Conservation (phyloP, 352 stramenopile genomes). For the Pythium diclinum region DNA sequence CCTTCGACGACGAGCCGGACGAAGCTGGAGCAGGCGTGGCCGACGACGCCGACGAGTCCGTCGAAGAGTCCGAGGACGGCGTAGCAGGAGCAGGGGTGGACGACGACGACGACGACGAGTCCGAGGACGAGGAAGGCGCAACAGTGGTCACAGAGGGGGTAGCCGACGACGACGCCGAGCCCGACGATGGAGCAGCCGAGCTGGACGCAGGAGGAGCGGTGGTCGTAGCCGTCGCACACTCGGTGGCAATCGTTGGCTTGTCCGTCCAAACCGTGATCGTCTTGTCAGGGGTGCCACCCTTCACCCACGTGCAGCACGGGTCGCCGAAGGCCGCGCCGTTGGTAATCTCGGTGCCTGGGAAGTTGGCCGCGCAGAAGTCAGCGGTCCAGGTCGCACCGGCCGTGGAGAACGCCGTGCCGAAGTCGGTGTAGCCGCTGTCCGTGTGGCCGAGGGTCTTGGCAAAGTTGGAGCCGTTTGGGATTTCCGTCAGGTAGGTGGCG, state of each 20-base stretch:
- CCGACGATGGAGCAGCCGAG: background rate
- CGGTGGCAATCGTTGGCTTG: constrained; percentile 15
- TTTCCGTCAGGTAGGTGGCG: constrained; percentile 29
- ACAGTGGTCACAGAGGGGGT: background rate
- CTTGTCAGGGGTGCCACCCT: constrained; percentile 13
- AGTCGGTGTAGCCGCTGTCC: constrained; percentile 30
- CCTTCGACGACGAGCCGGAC: too few relatives aligned
- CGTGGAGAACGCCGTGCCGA: constrained; percentile 33
- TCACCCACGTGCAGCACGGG: constrained; percentile 44
- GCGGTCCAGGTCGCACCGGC: constrained; percentile 30
- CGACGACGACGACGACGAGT: background rate
- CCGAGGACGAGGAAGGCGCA: background rate
- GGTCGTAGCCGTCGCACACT: constrained; percentile 6
- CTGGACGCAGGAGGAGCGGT: background rate
- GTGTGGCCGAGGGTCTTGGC: constrained; percentile 37
- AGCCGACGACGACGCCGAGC: background rate
- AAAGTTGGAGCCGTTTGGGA: constrained; percentile 44
- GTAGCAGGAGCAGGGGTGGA: too few relatives aligned
- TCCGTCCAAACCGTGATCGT: constrained; percentile 13
- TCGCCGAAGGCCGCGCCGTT: constrained; percentile 56
- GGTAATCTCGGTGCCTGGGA: constrained; percentile 35
- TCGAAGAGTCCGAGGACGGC: too few relatives aligned
- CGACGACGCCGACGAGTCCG: too few relatives aligned
- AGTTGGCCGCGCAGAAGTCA: constrained; percentile 35
- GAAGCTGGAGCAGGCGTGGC: constrained; percentile 1